Conservation (phyloP, 1,139 yeast species). For the Candida dubliniensis region DNA sequence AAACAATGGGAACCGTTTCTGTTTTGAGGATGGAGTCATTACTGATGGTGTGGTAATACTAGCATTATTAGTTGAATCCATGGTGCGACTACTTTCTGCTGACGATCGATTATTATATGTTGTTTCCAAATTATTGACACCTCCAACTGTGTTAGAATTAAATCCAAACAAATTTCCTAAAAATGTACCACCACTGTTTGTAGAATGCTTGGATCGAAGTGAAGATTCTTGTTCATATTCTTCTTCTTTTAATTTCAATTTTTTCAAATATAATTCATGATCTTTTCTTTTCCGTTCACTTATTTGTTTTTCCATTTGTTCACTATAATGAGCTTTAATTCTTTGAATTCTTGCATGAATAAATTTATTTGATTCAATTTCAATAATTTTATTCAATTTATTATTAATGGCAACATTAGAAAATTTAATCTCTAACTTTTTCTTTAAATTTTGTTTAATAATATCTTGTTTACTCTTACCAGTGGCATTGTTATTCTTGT, state of each 20-base stretch:
- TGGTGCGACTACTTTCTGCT: constrained; percentile 7
- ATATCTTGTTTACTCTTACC: constrained; percentile 8
- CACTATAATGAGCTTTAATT: constrained; percentile 41
- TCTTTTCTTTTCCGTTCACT: constrained; percentile 43
- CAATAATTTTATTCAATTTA: constrained; percentile 32
- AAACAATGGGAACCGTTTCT: constrained; percentile 10
- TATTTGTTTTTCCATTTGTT: constrained; percentile 39
- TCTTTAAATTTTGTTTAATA: constrained; percentile 5
- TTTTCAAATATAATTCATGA: constrained; percentile 39
- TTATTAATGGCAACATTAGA: constrained; percentile 23
- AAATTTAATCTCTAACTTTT: constrained; percentile 12
- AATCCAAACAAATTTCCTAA: constrained; percentile 14
- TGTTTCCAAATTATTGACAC: background rate
- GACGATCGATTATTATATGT: constrained; percentile 6
- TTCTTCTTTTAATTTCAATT: constrained; percentile 40
- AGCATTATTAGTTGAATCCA: constrained; percentile 5
- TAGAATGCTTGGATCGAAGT: constrained; percentile 5
- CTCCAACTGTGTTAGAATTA: background rate
- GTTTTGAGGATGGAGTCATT: constrained; percentile 4
- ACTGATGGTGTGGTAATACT: background rate
- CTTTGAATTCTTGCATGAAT: constrained; percentile 41
- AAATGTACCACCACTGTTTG: constrained; percentile 7
- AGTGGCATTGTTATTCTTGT: background rate
- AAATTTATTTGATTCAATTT: constrained; percentile 39
- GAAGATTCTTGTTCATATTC: constrained; percentile 30